Evolutionary conservation across 148 eudicot species (phyloP), one percentile per base, ranked within the genome.

Genomic region (Rhododendron simsii): DNA sequence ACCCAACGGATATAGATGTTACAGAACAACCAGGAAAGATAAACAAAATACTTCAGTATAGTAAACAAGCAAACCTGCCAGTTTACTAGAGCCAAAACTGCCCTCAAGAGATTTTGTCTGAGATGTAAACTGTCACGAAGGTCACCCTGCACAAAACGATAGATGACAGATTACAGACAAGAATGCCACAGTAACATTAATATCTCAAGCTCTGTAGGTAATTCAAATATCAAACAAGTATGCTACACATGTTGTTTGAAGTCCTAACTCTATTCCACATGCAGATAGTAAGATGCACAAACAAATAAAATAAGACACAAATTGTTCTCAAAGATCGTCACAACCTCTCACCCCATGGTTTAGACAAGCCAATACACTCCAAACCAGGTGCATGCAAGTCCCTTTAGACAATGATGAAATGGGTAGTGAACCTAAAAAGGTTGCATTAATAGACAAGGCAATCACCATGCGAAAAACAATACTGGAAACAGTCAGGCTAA

Each of bases 81-180:
- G 87, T 85, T 89, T 86, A 92, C 84, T 18, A 89, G 81, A 86
- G 93, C 85, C 90, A 94, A 85, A 86, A 93, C 91, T 84, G 95
- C 90, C 89, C 94, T 91, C 85, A 97, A 85, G 57, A 97, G 91
- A 88, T 87, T 91, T 87, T 91, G 93, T 88, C 99, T 92, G 82
- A 94, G 92, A 87, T 90, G 88, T 85, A 93, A 91, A 87, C 90
- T 89, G 90, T 97, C 96, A 41, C 93, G 92, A 61, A 93, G 89
- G 88, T 94, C 96, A 82, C 98, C 98, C 99, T 96, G 85, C 86
- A 90, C 39, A 91, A 83, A 88, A 67, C 51, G 23, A 85, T 81
- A 86, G 20, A 73, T n/a, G 55, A 28, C 74, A 81, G 50, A 63
- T 39, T 18, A 59, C 35, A 61, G n/a, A 77, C 15, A 75, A 37